A percentile compares a stretch with the other conserved stretches of the same genome.
Conservation (phyloP, 164 flowering plant species). For the Magnolia kwangsiensis region DNA sequence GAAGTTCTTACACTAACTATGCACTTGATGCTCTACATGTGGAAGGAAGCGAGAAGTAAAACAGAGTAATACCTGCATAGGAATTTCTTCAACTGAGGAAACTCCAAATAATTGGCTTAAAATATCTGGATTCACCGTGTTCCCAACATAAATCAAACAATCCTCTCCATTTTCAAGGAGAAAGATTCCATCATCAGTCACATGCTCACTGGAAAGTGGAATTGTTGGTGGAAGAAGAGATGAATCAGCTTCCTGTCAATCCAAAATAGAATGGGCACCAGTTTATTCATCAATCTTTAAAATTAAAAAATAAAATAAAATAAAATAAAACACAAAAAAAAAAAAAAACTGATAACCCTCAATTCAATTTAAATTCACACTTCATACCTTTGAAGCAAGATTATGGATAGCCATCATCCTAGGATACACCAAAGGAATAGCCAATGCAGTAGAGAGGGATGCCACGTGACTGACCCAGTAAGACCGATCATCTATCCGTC, state of each 20-base stretch:
- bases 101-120: conserved; percentile 62
- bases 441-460: conserved; percentile 60
- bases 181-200: conserved; percentile 77
- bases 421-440: conserved; percentile 83
- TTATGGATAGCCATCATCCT: conserved; percentile 80
- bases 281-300: neutral
- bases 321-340: neutral
- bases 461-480: conserved; percentile 80
- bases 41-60: neutral
- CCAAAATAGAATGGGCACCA: neutral
- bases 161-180: conserved; percentile 94
- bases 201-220: conserved; percentile 92
- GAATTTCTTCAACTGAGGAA: conserved; percentile 61
- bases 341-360: neutral
- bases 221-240: conserved; percentile 48
- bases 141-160: conserved; percentile 76
- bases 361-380: neutral
- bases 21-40: neutral
- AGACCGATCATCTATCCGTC: conserved; percentile 87
- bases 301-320: neutral
- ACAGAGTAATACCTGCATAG: conserved; percentile 58
- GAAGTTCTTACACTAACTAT: neutral
- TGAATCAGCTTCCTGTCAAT: conserved; percentile 56
- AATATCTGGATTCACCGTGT: conserved; percentile 46
- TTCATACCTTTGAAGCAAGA: conserved; percentile 55